Percentiles rank a stretch among this genome's conserved stretches.
Evolutionary conservation across 2,329 filamentous ascomycete species (phyloP).

Genomic region (Clarireedia homoeocarpa): DNA sequence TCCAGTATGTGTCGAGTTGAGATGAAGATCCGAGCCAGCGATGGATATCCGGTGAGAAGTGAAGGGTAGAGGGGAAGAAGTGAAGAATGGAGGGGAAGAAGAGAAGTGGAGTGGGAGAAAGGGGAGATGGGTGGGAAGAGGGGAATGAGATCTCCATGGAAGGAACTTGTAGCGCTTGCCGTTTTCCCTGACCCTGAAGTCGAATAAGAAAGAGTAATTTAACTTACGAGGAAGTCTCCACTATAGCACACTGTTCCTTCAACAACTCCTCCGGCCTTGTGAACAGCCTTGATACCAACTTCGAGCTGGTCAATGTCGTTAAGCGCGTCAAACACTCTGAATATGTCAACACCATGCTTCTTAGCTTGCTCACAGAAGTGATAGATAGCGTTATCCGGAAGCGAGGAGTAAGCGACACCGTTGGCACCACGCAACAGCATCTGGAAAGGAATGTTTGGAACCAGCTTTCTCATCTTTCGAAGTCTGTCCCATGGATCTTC

Average conservation of each 20-base stretch:
- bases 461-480: constrained; percentile 87
- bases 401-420: constrained; percentile 90
- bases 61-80: too few relatives aligned
- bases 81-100: too few relatives aligned
- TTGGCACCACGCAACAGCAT: constrained; percentile 98
- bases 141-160: too few relatives aligned
- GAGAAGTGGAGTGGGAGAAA: too few relatives aligned
- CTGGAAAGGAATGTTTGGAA: constrained; percentile 99
- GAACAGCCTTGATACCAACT: constrained; percentile 94
- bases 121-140: too few relatives aligned
- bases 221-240: constrained; percentile 14
- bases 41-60: too few relatives aligned
- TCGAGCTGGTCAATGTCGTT: constrained; percentile 96
- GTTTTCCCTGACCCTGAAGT: too few relatives aligned
- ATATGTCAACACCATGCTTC: constrained; percentile 97
- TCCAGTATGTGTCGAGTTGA: too few relatives aligned
- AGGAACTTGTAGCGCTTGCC: too few relatives aligned
- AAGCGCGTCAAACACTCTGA: constrained; percentile 95
- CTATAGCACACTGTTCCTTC: constrained; percentile 58
- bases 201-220: background rate
- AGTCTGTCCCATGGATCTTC: constrained; percentile 98
- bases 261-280: constrained; percentile 89
- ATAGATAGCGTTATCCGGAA: constrained; percentile 96
- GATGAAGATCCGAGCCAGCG: too few relatives aligned
- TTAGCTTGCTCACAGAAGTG: constrained; percentile 98